Evolutionary conservation across 805 yeast species (phyloP), one percentile per base, ranked within the genome.

Genomic region (Isabelozyma rhagii): DNA sequence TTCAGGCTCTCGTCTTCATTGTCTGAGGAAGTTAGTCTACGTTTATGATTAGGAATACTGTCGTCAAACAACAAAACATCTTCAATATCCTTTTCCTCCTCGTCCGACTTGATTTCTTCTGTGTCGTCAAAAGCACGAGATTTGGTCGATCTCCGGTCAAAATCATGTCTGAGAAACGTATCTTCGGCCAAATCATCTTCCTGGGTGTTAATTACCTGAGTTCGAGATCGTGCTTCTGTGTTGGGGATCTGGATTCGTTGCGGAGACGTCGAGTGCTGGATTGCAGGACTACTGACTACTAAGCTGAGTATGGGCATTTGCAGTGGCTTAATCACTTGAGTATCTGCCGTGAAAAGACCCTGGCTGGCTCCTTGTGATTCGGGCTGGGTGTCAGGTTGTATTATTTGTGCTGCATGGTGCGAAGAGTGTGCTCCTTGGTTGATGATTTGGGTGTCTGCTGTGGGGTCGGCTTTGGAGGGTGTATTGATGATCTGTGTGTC

Each of bases 151-250:
- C 36, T 31, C n/a, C 36, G 36, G n/a, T 31, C 36, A 6, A 13
- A 31, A 10, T 31, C 36, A 13, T 31, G 36, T 31, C 36, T 31
- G 10, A 31, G 18, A n/a, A 36, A 31, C 15, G 46, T 41, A 41
- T 41, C 43, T 15, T 41, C 43, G 25, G 15, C 39, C 47, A 8
- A 45, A 15, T 27, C 47, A 46, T 50, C 55, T 42, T 64, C 69
- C 48, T 63, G 67, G 8, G 68, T 62, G 47, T 62, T 62, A 1
- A 54, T 18, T 1, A 73, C 78, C 49, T 73, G 76, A 7, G 67
- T 58, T 39, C 41, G 11, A 8, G 41, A 15, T 17, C 41, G 11
- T 39, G 41, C 41, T 39, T 39, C 18, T 8, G 41, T 14, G 17
- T 39, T 39, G 17, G 36, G 36, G n/a, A 31, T 31, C 36, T 31